These are phyloP conservation scores for Nakazawaea holstii DNA, from an alignment of 805 yeast species.

Conservation along the genomic window DNA sequence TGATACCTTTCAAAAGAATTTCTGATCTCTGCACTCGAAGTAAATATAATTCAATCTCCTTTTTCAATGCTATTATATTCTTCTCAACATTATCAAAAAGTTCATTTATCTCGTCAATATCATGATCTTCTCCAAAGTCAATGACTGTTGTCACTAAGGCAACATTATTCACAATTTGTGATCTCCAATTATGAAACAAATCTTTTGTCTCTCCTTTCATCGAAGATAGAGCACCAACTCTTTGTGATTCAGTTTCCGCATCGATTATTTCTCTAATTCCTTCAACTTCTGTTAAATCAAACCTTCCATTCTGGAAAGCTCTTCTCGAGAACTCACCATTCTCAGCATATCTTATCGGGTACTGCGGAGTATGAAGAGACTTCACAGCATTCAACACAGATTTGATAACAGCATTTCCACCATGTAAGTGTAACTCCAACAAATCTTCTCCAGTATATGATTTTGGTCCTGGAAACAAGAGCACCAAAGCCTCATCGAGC, in stretches of 20 bases:
- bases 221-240: constrained; percentile 67
- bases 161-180: constrained; percentile 52
- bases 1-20: constrained; percentile 67
- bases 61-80: constrained; percentile 34
- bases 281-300: constrained; percentile 87
- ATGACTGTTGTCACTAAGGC: constrained; percentile 83
- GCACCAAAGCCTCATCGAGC: constrained; percentile 71
- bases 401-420: constrained; percentile 80
- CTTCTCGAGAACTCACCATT: constrained; percentile 89
- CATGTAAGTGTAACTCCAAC: constrained; percentile 88
- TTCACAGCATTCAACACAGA: constrained; percentile 63
- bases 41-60: constrained; percentile 40
- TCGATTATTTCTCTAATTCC: constrained; percentile 85
- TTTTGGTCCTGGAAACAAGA: constrained; percentile 65
- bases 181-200: constrained; percentile 63
- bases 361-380: constrained; percentile 38
- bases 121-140: constrained; percentile 94
- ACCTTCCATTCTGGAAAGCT: constrained; percentile 77
- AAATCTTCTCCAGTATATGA: constrained; percentile 93
- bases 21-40: constrained; percentile 50
- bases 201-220: constrained; percentile 63
- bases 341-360: constrained; percentile 72
- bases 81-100: constrained; percentile 46
- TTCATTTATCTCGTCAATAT: constrained; percentile 56
- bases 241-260: constrained; percentile 89